Conservation (phyloP, 306 rosid genomes). For the Acacia melanoxylon region DNA sequence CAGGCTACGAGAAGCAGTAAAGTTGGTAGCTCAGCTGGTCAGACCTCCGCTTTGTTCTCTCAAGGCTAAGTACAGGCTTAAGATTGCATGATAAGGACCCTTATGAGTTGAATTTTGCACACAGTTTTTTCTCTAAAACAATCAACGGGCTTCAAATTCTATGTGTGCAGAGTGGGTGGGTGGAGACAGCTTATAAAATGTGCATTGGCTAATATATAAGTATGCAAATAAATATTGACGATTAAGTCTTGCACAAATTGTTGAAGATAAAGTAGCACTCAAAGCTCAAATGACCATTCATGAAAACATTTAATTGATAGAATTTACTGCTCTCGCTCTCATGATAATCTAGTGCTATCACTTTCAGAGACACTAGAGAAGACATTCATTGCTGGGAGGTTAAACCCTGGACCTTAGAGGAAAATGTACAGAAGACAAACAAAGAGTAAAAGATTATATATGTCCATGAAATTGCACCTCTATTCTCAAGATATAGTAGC, state of each 20-base stretch:
- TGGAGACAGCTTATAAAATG: background rate
- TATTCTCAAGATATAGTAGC: constrained; percentile 77
- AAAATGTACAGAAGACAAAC: constrained; percentile 15
- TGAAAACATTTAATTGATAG: background rate
- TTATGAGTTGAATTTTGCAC: background rate
- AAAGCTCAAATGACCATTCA: background rate
- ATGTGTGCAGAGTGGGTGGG: background rate
- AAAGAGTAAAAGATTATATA: background rate
- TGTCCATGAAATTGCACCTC: constrained; percentile 55
- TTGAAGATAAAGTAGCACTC: background rate
- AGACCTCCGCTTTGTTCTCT: constrained; percentile 2
- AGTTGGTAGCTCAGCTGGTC: background rate
- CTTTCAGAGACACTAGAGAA: background rate
- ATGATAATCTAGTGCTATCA: background rate
- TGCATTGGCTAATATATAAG: background rate
- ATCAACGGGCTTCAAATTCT: constrained; percentile 3
- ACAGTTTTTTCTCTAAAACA: background rate
- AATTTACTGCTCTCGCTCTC: background rate
- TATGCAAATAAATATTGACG: background rate
- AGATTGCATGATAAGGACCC: background rate
- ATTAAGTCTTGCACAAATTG: background rate
- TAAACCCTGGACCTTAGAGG: constrained; percentile 5
- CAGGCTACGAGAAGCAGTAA: background rate
- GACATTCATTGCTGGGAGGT: background rate
- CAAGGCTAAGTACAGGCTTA: background rate